Percentiles rank a stretch among this genome's conserved stretches.
phyloP scores from a whole-genome alignment of 2,329 filamentous ascomycete genomes.

The Beauveria australis region DNA sequence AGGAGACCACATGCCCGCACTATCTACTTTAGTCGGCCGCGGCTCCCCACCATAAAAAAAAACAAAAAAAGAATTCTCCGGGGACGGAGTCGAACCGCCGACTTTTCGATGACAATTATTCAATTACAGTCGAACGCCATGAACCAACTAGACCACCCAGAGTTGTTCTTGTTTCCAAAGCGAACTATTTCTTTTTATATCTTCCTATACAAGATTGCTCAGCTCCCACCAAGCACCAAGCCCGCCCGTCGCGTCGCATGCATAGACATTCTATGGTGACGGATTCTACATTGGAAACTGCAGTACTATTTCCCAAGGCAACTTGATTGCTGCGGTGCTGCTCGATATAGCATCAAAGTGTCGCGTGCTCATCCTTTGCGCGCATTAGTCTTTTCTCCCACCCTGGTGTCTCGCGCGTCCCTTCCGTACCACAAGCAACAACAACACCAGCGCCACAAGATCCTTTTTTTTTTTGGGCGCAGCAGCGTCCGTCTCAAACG shows the following conservation, averaged over 20 bases:
- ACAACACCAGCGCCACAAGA: background rate
- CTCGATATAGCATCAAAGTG: background rate
- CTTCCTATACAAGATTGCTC: too few relatives aligned
- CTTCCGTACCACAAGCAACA: background rate
- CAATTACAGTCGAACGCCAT: constrained; percentile 22
- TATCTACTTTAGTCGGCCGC: too few relatives aligned
- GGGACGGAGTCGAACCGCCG: constrained; percentile 15
- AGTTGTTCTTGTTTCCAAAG: background rate
- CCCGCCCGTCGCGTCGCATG: background rate
- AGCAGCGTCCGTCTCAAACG: background rate
- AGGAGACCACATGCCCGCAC: too few relatives aligned
- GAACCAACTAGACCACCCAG: constrained; percentile 22
- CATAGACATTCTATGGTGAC: background rate
- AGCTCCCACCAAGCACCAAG: too few relatives aligned
- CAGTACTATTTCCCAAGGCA: background rate
- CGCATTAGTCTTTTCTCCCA: background rate
- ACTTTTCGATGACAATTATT: constrained; percentile 15
- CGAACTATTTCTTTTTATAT: too few relatives aligned
- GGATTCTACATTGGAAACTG: background rate
- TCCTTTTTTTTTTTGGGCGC: background rate
- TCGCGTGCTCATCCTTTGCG: background rate
- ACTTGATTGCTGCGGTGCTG: background rate
- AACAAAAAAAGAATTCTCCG: constrained; percentile 17
- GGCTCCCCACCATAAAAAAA: background rate
- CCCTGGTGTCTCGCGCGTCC: background rate